These are phyloP conservation scores for Mycena filopes DNA, from an alignment of 768 basidiomycete genomes.

Conservation along the genomic window DNA sequence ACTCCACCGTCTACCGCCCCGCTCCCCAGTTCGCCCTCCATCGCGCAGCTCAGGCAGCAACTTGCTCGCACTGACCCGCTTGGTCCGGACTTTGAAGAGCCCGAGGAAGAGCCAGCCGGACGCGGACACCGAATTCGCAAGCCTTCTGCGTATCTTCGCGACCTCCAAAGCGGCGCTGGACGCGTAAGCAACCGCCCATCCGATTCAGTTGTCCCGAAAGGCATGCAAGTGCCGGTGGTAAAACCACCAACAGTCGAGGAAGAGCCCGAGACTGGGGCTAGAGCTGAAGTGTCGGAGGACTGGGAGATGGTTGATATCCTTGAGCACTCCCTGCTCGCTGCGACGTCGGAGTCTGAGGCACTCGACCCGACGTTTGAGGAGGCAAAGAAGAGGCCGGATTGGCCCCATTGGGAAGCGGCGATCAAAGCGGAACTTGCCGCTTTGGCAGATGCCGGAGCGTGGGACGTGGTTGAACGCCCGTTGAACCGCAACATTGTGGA, in stretches of 20 bases:
- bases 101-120: not conserved
- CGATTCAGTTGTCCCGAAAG: not conserved
- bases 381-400: conserved; percentile 38
- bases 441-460: conserved; percentile 49
- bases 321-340: conserved; percentile 27
- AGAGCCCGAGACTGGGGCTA: not conserved
- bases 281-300: conserved; percentile 9
- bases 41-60: not conserved
- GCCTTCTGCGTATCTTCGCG: conserved; percentile 5
- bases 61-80: conserved; percentile 18
- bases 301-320: no score
- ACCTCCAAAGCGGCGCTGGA: conserved; percentile 8
- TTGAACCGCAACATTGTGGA: conserved; percentile 41
- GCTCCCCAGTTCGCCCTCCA: conserved; percentile 6
- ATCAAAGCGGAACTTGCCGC: conserved; percentile 35
- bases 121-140: conserved; percentile 3
- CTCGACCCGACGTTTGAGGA: conserved; percentile 25
- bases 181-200: not conserved
- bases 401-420: conserved; percentile 36
- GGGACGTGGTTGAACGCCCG: conserved; percentile 42
- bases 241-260: not conserved
- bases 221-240: not conserved
- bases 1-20: conserved; percentile 1
- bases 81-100: conserved; percentile 15
- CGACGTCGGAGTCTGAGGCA: conserved; percentile 29